Evolutionary conservation across 768 basidiomycete species (phyloP).

Genomic region (Hirschioporus abietinus): DNA sequence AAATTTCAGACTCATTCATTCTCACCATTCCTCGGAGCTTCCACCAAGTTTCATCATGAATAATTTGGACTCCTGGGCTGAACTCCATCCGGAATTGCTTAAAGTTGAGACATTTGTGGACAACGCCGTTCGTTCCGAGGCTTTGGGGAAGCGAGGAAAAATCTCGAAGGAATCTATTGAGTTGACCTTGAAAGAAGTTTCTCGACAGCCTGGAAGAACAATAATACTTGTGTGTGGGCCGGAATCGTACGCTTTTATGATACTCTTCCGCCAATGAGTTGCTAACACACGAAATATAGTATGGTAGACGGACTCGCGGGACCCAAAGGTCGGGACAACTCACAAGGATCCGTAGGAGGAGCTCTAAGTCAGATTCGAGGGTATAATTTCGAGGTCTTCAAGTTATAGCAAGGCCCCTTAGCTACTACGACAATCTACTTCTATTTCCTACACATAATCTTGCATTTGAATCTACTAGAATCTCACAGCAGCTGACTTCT

Average conservation of each 20-base stretch:
- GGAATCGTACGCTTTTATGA: constrained; percentile 52
- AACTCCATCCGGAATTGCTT: constrained; percentile 49
- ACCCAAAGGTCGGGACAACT: constrained; percentile 68
- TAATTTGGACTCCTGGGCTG: constrained; percentile 44
- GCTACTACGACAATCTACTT: not conserved
- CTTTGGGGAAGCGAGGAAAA: constrained; percentile 27
- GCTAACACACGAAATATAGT: constrained; percentile 29
- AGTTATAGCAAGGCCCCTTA: constrained; percentile 8
- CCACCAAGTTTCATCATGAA: constrained; percentile 62
- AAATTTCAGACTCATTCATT: constrained; percentile 35
- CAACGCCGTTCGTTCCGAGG: constrained; percentile 31
- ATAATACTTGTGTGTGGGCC: constrained; percentile 81
- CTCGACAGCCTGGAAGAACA: constrained; percentile 32
- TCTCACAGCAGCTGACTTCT: constrained; percentile 85
- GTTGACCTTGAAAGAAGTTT: constrained; percentile 12
- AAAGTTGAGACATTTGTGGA: constrained; percentile 62
- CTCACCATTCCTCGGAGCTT: constrained; percentile 78
- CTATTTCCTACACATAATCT: not conserved
- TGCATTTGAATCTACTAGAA: constrained; percentile 44
- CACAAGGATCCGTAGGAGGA: constrained; percentile 69
- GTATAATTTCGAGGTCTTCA: constrained; percentile 11
- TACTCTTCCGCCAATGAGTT: constrained; percentile 7
- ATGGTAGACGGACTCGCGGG: constrained; percentile 76
- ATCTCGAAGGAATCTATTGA: constrained; percentile 13
- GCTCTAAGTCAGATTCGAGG: constrained; percentile 41